Evolutionary conservation across 2,329 filamentous ascomycete genomes (phyloP).

Genomic region (Fusarium abutilonis): DNA sequence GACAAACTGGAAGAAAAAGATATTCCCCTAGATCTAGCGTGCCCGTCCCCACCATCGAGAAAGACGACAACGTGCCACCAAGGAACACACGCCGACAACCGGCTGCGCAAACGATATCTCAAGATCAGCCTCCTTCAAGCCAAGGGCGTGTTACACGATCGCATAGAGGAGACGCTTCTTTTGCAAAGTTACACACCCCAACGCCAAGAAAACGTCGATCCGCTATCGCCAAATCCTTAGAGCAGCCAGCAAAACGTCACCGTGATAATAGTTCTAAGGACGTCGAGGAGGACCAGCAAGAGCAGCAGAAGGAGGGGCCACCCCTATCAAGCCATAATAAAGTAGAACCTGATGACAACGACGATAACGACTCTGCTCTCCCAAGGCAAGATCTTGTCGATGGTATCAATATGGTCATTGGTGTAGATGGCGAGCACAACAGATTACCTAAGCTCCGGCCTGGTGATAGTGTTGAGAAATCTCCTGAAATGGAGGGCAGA

Average conservation of each 20-base stretch:
- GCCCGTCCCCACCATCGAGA: constrained; percentile 13
- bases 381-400: constrained; percentile 13
- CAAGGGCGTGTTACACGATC: constrained; percentile 26
- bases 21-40: constrained; percentile 5
- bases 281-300: not conserved
- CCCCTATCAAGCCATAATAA: not conserved
- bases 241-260: constrained; percentile 12
- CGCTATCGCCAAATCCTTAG: not conserved
- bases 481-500: not conserved
- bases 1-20: not conserved
- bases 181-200: not conserved
- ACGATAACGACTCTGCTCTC: constrained; percentile 8
- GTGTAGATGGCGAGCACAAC: not conserved
- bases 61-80: not conserved
- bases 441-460: constrained; percentile 1
- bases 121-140: not conserved
- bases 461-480: not conserved
- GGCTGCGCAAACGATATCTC: not conserved
- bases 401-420: constrained; percentile 28
- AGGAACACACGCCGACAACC: constrained; percentile 8
- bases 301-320: not conserved
- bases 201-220: constrained; percentile 25
- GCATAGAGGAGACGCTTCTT: not conserved
- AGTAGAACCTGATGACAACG: constrained; percentile 13
- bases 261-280: not conserved